phyloP scores from a whole-genome alignment of 2,329 filamentous ascomycete species.

The Aspergillus japonicus region DNA sequence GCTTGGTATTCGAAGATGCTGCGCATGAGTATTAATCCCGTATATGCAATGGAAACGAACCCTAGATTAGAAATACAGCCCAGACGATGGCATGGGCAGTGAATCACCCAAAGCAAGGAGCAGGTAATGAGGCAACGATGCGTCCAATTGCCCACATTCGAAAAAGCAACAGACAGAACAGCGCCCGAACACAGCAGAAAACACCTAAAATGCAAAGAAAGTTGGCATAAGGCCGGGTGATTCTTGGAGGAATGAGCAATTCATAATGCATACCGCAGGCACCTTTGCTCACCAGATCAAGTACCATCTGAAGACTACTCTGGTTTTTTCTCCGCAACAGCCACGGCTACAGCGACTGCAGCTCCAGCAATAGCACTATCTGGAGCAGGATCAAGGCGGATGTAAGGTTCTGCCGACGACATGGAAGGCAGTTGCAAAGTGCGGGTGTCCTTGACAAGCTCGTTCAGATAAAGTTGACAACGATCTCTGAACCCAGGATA shows the following conservation, averaged over 20 bases:
- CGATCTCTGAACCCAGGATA: slow-evolving; percentile 49
- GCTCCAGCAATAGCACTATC: slow-evolving; percentile 49
- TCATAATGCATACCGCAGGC: not conserved
- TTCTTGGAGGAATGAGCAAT: not conserved
- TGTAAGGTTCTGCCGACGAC: slow-evolving; percentile 23
- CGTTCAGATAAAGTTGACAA: slow-evolving; percentile 46
- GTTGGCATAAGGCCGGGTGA: not conserved
- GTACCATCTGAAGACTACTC: not conserved
- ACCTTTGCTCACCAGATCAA: not conserved
- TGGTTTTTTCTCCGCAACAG: slow-evolving; percentile 31
- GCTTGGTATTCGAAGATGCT: slow-evolving; percentile 11
- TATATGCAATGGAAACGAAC: slow-evolving; percentile 18
- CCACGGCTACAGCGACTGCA: slow-evolving; percentile 48
- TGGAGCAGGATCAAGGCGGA: slow-evolving; percentile 42
- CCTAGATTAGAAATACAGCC: slow-evolving; percentile 1
- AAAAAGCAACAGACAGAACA: not conserved
- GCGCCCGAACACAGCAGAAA: not conserved
- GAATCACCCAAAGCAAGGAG: not conserved
- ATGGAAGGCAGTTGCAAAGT: slow-evolving; percentile 7
- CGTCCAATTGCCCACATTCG: not conserved
- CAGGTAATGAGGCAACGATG: not conserved
- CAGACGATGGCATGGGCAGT: not conserved
- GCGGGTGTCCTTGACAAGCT: slow-evolving; percentile 36
- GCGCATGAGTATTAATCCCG: slow-evolving; percentile 4
- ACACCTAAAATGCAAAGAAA: slow-evolving; percentile 10